phyloP scores from a whole-genome alignment of 805 yeast species.

The Starmera caribaea region DNA sequence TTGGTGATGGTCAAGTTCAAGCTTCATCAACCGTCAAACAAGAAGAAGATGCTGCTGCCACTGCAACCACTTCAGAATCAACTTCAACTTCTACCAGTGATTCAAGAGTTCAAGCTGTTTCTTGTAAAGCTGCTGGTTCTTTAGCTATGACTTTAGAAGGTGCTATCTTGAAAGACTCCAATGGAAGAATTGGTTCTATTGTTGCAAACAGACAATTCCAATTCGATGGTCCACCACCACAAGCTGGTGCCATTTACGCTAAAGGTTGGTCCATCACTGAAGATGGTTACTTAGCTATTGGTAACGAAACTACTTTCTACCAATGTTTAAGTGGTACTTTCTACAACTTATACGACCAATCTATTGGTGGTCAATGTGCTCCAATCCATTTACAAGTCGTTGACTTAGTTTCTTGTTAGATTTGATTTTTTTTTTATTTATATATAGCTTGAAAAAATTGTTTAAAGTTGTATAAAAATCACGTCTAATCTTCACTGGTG shows the following conservation, averaged over 20 bases:
- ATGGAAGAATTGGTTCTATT: conserved; percentile 60
- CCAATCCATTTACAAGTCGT: conserved; percentile 46
- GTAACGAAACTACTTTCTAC: conserved; percentile 46
- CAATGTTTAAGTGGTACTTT: conserved; percentile 61
- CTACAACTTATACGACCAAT: conserved; percentile 60
- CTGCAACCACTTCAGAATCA: conserved; percentile 8
- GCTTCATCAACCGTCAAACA: conserved; percentile 19
- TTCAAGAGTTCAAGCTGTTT: conserved; percentile 15
- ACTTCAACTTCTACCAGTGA: conserved; percentile 21
- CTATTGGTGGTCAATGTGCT: conserved; percentile 46
- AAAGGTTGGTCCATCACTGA: conserved; percentile 46
- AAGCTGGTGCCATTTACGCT: conserved; percentile 57
- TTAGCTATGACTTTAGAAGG: conserved; percentile 41
- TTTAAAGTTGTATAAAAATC: not conserved
- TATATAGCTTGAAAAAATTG: not conserved
- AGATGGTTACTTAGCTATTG: conserved; percentile 47
- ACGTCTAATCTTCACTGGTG: too few species aligned
- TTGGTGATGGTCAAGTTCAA: conserved; percentile 38
- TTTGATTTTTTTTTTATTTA: not conserved
- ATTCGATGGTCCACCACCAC: conserved; percentile 74
- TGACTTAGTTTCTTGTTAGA: conserved; percentile 40
- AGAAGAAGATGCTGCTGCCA: conserved; percentile 6
- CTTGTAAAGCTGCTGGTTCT: conserved; percentile 36
- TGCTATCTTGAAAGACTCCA: conserved; percentile 39
- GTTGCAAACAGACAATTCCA: conserved; percentile 73